phyloP scores from a whole-genome alignment of 148 eudicot species.

The Rhododendron vialii region DNA sequence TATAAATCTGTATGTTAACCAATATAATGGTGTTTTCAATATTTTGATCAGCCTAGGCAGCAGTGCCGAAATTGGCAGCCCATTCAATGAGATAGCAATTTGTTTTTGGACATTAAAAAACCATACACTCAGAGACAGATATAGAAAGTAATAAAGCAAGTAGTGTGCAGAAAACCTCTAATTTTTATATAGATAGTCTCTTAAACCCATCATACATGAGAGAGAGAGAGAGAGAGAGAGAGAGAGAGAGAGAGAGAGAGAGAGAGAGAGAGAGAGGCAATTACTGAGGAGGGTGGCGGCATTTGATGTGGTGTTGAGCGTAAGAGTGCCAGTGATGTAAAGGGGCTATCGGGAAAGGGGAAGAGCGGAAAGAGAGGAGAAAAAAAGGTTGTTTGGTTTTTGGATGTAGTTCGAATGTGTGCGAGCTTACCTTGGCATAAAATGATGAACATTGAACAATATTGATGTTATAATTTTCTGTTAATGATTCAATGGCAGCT shows the following conservation, averaged over 20 bases:
- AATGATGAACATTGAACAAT: background rate
- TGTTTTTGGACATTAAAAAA: no score
- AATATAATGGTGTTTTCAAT: background rate
- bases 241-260: no score
- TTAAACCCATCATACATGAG: no score
- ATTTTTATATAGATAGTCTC: no score
- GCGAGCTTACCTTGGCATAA: background rate
- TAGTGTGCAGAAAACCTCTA: background rate
- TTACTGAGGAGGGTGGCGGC: no score
- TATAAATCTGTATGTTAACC: background rate
- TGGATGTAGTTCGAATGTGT: background rate
- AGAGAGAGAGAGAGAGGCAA: no score
- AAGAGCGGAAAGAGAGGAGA: background rate
- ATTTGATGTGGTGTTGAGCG: no score
- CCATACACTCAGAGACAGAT: no score
- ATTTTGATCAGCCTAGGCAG: background rate
- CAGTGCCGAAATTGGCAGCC: background rate
- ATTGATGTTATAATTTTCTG: background rate
- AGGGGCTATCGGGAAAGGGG: no score
- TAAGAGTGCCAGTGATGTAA: no score
- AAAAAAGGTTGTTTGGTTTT: background rate
- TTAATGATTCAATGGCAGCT: background rate
- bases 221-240: no score
- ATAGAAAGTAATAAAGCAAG: background rate
- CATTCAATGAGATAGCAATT: background rate